Evolutionary conservation across 2,329 filamentous ascomycete species (phyloP), one percentile per base, ranked within the genome.

Genomic region (Bipolaris gigantea): DNA sequence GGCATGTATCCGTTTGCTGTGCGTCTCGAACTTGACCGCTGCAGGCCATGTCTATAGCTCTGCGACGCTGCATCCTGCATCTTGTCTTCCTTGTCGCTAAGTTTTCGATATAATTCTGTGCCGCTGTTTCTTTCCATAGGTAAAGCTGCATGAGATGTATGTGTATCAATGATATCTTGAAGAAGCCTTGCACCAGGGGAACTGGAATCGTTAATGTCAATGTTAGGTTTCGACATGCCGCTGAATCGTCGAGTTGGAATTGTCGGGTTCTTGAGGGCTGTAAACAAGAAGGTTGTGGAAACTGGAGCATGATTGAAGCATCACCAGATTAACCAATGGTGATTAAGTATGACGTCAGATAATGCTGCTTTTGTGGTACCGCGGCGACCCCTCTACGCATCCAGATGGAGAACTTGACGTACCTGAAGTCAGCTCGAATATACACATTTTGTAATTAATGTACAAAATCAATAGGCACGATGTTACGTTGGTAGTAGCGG

Each of bases 1-100:
- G 66, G 65, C 65, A 69, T 67, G 41, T 69, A 69, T 10, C 66
- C 66, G 32, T 63, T 69, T 8, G 57, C 57, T 4, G 63, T 52
- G 19, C 66, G 64, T 50, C 65, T 57, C 10, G 63, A 59, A 19
- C 50, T 59, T 16, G 56, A 59, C n/a, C 53, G 56, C 33, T 57
- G 57, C 9, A 48, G 30, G 21, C 44, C 46, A 42, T 39, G 46
- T 35, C 49, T 57, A 16, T 52, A 13, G 39, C 50, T 47, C 41
- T 62, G 50, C n/a, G 44, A 50, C 34, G 36, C 56, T 48, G 55
- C 44, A 15, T 60, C 55, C 19, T 62, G 56, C 60, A 62, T 65
- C 6, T 60, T 41, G 8, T 35, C 44, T 41, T 47, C 44, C 33
- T 53, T 53, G 2, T 55, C 23, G 16, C 59, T 57, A 4, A 39